Base-by-base conservation (phyloP, 2,329 filamentous ascomycete species). In the Purpureocillium lavendulum region DNA sequence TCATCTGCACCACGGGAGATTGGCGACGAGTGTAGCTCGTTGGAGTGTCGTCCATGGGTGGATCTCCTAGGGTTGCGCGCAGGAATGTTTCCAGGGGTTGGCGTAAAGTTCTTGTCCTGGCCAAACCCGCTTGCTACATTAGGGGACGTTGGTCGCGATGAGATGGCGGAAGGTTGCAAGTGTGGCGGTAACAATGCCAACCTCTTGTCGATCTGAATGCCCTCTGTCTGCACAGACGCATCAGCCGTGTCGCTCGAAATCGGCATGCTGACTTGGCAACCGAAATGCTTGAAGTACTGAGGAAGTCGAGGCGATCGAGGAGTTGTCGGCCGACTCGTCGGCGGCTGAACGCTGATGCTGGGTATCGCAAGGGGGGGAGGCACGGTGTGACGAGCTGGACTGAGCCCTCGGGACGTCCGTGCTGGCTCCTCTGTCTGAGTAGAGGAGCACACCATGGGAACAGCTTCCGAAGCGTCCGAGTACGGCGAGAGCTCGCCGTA, bases 321-420 rank as follows among this genome's bases (percentile, higher is more conserved):
- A 2, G 87, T 88, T 4, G 81, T 70, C n/a, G 90, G 88, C 35
- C 84, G 77, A 40, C 87, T 94, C 3, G 74, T 79, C 1, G 92
- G 90, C 26, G 92, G 92, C 50, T 94, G 85, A 38, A 98, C 87
- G 40, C 87, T 84, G 55, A 98, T 98, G 51, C 82, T 85, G 1
- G 90, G 90, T 45, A 96, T 84, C 4, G 70, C 54, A 43, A 77
- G 61, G 48, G 67, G 64, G 41, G 62, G 61, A 9, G 59, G 62
- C 35, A 48, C 60, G 36, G 49, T 40, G 8, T 59, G 51, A 4
- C 60, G 53, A 2, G 37, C 38, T 7, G 32, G 42, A 31, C 38
- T 56, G 42, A n/a, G 59, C 13, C 32, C 36, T 15, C 29, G 40
- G 33, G 45, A 28, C 10, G 33, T 35, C 16, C 32, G 30, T 15